These are phyloP conservation scores for Nematocida displodere DNA, from an alignment of 371 early-diverging fungal genomes.

Conservation along the genomic window DNA sequence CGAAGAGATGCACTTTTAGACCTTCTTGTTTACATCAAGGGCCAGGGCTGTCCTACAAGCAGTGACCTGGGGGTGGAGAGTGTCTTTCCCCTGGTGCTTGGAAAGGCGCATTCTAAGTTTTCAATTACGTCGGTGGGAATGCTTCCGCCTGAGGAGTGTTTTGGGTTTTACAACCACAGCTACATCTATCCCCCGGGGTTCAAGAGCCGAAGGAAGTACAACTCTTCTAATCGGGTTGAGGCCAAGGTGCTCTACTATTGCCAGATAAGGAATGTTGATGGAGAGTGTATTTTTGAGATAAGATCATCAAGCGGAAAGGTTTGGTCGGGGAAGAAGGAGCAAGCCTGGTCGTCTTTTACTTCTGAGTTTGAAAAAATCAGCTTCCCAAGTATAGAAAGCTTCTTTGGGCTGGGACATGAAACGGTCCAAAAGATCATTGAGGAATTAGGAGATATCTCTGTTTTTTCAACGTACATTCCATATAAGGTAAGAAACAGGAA, in stretches of 20 bases:
- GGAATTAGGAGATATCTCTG: constrained; percentile 56
- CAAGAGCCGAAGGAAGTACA: constrained; percentile 51
- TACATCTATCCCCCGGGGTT: constrained; percentile 54
- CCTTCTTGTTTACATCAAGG: constrained; percentile 39
- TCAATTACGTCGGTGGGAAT: constrained; percentile 46
- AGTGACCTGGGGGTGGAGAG: constrained; percentile 5
- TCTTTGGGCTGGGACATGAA: constrained; percentile 58
- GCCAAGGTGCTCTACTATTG: constrained; percentile 33
- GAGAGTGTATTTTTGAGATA: constrained; percentile 50
- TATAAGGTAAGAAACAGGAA: constrained; percentile 28
- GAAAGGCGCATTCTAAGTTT: constrained; percentile 41
- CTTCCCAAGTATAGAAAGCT: constrained; percentile 40
- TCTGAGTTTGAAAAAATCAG: constrained; percentile 12
- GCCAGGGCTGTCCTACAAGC: neutral
- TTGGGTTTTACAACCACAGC: constrained; percentile 44
- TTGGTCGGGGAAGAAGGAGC: constrained; percentile 27
- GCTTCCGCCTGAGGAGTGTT: constrained; percentile 47
- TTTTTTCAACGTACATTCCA: constrained; percentile 49
- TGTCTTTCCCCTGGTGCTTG: constrained; percentile 27
- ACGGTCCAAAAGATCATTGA: constrained; percentile 52
- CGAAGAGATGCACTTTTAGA: constrained; percentile 51
- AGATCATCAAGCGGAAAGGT: constrained; percentile 14
- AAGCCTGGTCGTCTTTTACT: constrained; percentile 10
- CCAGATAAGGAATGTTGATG: constrained; percentile 34
- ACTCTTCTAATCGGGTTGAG: constrained; percentile 12